Evolutionary conservation across 306 rosid genomes (phyloP), one percentile per base, ranked within the genome.

Genomic region (Citrullus mucosospermus): DNA sequence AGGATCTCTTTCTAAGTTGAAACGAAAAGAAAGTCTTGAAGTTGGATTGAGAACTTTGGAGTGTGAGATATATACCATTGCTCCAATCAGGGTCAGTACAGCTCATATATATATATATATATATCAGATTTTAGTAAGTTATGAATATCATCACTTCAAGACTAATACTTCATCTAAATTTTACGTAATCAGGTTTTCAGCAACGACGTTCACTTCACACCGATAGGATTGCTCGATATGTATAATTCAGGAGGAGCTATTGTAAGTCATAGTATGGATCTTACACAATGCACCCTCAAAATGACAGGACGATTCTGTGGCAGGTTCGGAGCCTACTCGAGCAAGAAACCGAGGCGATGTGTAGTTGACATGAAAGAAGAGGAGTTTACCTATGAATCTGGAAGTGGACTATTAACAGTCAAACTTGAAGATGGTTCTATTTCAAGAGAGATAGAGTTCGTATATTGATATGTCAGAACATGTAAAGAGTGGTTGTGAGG

Each of bases 161-260:
- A 12, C 18, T 25, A 41, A 46, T 38, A 59, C 10, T 30, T 28
- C 44, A 67, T 72, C 41, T 73, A 8, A 62, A 56, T 22, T 30
- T 2, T 68, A 18, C 41, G 8, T 70, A 70, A 78, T 72, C 84
- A 91, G 97, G 87, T 80, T 51, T 85, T 84, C 55, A 81, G 85
- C 28, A 14, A 79, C 20, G 88, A 57, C 14, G 60, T 84, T 34
- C 79, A 60, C 36, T 85, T 90, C 78, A 85, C 95, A 44, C 89
- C 97, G 46, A 73, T 92, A 75, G 95, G 97, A 60, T 81, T 80
- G 82, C 88, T 92, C 68, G 90, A 88, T 82, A 87, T 88, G 95
- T 92, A 84, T 86, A 92, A 90, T 82, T 88, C 92, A 53, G 97
- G 97, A 79, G 96, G 96, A 78, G 96, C 92, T n/a, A 77, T 88